Evolutionary conservation across 1,284 basidiomycete species (phyloP).

Genomic region (Moesziomyces globuligerus): DNA sequence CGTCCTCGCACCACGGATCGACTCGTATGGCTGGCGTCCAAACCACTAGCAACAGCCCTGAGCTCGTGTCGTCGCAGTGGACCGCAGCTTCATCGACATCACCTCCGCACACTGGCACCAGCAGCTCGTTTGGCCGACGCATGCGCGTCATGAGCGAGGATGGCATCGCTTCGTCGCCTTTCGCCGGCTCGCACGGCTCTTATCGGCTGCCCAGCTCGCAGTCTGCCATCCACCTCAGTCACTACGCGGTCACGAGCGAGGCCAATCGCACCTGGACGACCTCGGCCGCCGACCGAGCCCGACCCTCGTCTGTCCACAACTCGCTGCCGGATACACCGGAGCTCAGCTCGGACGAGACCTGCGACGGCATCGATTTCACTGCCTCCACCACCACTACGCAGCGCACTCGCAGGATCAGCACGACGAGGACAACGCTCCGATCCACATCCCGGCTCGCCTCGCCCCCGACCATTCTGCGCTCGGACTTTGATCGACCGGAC

Average conservation of each 20-base stretch:
- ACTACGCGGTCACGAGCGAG: conserved; percentile 4
- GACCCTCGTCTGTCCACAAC: conserved; percentile 2
- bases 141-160: conserved; percentile 53
- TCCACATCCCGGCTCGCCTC: conserved; percentile 12
- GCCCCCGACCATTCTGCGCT: conserved; percentile 37
- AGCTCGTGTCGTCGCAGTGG: conserved; percentile 18
- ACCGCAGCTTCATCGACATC: neutral
- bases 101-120: conserved; percentile 9
- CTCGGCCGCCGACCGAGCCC: conserved; percentile 8
- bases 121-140: conserved; percentile 33
- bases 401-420: conserved; percentile 30
- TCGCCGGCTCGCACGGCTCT: conserved; percentile 5
- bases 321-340: conserved; percentile 49
- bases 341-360: conserved; percentile 45
- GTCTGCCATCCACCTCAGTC: conserved; percentile 27
- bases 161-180: conserved; percentile 21
- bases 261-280: conserved; percentile 7
- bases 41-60: conserved; percentile 26
- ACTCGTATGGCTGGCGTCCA: conserved; percentile 11
- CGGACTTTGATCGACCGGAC: conserved; percentile 38
- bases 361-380: conserved; percentile 24
- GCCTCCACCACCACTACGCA: conserved; percentile 23
- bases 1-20: neutral
- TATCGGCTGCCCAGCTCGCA: conserved; percentile 28
- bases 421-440: conserved; percentile 20